Percentiles rank a stretch among this genome's conserved stretches.
Evolutionary conservation across 2,329 filamentous ascomycete genomes (phyloP).

Genomic region (Grosmannia huntii): DNA sequence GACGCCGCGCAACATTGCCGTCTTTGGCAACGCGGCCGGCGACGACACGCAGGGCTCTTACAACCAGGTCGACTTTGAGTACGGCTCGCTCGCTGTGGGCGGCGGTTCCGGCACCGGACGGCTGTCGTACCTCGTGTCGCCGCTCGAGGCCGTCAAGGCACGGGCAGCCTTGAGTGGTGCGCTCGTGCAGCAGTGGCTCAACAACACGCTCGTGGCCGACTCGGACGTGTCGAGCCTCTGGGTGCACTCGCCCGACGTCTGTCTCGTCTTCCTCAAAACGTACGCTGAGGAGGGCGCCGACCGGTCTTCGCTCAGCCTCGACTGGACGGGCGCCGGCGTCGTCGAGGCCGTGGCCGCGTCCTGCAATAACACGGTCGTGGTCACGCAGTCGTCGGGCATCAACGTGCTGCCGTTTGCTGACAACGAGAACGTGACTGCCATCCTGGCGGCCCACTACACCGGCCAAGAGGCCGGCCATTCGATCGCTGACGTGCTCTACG

Average conservation of each 20-base stretch:
- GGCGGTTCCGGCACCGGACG: constrained; percentile 83
- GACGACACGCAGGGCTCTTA: constrained; percentile 62
- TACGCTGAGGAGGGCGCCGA: constrained; percentile 80
- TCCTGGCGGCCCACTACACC: constrained; percentile 40
- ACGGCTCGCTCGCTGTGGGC: constrained; percentile 65
- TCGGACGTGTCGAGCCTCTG: constrained; percentile 6
- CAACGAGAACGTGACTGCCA: constrained; percentile 39
- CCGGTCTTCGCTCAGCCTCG: constrained; percentile 59
- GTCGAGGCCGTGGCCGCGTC: constrained; percentile 56
- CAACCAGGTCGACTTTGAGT: constrained; percentile 4
- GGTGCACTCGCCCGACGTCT: constrained; percentile 51
- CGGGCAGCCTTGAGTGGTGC: constrained; percentile 42
- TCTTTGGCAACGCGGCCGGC: constrained; percentile 64
- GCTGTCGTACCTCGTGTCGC: constrained; percentile 69
- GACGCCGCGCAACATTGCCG: constrained; percentile 36
- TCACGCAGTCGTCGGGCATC: constrained; percentile 43
- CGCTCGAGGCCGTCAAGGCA: constrained; percentile 40
- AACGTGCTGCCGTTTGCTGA: constrained; percentile 54
- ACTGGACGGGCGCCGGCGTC: constrained; percentile 63
- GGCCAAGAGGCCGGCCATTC: constrained; percentile 42
- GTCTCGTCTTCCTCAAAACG: constrained; percentile 71
- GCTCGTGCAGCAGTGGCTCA: constrained; percentile 38
- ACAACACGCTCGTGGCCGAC: constrained; percentile 10
- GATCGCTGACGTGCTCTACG: constrained; percentile 34
- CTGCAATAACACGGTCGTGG: constrained; percentile 38